Percentiles rank a stretch among this genome's conserved stretches.
Evolutionary conservation across 225 moss, liverwort and hornwort species (phyloP).

Genomic region (Takakia lepidozioides): DNA sequence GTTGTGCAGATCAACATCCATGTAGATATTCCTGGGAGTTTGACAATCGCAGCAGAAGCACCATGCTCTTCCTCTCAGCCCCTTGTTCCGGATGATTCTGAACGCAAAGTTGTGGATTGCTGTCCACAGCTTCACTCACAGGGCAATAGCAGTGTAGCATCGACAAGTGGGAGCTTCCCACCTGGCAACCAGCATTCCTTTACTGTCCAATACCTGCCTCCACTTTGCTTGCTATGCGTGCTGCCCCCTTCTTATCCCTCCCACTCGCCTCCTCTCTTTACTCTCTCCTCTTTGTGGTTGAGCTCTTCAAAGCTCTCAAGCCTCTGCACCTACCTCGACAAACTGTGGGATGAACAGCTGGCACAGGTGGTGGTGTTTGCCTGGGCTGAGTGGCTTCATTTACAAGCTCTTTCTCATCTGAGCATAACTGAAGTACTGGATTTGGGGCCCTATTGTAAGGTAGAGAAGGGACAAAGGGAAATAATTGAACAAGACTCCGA

Average conservation of each 20-base stretch:
- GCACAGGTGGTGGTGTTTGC: constrained; percentile 51
- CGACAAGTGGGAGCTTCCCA: constrained; percentile 6
- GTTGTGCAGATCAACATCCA: constrained; percentile 36
- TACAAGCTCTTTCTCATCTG: constrained; percentile 38
- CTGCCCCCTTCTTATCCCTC: constrained; percentile 60
- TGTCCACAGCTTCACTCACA: no score
- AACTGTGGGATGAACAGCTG: constrained; percentile 25
- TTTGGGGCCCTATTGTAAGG: constrained; percentile 26
- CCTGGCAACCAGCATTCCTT: constrained; percentile 18
- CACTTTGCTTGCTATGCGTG: constrained; percentile 52
- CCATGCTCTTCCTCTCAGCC: no score
- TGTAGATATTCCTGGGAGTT: constrained; percentile 26
- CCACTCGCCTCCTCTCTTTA: constrained; percentile 55
- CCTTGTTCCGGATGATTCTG: constrained; percentile 6
- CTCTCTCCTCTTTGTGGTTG: constrained; percentile 51
- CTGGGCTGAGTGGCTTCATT: constrained; percentile 55
- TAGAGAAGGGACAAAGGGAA: constrained; percentile 11
- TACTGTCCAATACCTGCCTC: constrained; percentile 47
- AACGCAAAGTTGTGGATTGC: no score
- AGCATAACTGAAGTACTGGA: constrained; percentile 31
- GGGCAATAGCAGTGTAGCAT: constrained; percentile 7
- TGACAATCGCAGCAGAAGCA: constrained; percentile 32
- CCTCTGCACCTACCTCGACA: constrained; percentile 43
- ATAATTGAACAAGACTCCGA: constrained; percentile 17
- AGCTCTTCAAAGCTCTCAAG: constrained; percentile 33